Percentiles rank a stretch among this genome's conserved stretches.
Conservation (phyloP, 2,329 filamentous ascomycete species). For the Dothistroma pini region DNA sequence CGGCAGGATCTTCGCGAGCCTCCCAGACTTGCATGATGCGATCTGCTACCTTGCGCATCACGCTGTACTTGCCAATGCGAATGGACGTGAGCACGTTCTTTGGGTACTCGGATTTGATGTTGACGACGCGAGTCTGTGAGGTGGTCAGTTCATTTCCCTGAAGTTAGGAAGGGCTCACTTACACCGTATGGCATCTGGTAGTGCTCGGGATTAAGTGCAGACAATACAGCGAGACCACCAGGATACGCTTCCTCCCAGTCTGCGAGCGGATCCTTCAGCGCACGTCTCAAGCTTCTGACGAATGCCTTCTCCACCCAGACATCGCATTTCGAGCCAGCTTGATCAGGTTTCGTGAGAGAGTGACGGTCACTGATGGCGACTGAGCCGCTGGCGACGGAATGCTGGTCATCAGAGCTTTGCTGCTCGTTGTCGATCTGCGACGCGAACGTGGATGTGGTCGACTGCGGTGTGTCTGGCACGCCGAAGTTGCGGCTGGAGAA, state of each 20-base stretch:
- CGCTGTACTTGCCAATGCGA: slow-evolving; percentile 19
- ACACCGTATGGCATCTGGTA: slow-evolving; percentile 27
- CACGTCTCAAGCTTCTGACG: slow-evolving; percentile 17
- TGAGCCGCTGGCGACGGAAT: slow-evolving; percentile 8
- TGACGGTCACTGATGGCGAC: slow-evolving; percentile 19
- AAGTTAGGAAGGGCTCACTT: slow-evolving; percentile 9
- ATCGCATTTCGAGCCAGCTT: slow-evolving; percentile 9
- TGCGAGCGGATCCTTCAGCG: slow-evolving; percentile 18
- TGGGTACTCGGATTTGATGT: slow-evolving; percentile 30
- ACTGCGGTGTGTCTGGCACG: slow-evolving; percentile 4
- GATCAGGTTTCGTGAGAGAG: slow-evolving; percentile 9
- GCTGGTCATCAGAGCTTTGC: not conserved
- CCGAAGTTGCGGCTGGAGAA: not conserved
- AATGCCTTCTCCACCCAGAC: slow-evolving; percentile 19
- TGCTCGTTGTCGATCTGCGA: not conserved
- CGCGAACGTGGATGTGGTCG: slow-evolving; percentile 2
- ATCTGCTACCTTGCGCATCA: slow-evolving; percentile 24
- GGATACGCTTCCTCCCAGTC: slow-evolving; percentile 23
- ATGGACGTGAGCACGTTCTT: slow-evolving; percentile 26
- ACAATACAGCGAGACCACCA: slow-evolving; percentile 21
- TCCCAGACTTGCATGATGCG: slow-evolving; percentile 30
- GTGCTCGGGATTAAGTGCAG: slow-evolving; percentile 28
- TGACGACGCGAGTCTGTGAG: slow-evolving; percentile 28
- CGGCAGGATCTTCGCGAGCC: slow-evolving; percentile 13
- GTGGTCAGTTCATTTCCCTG: slow-evolving; percentile 9